A percentile compares a stretch with the other conserved stretches of the same genome.
Evolutionary conservation across 2,329 filamentous ascomycete genomes (phyloP).

Genomic region (Sporothrix schenckii): DNA sequence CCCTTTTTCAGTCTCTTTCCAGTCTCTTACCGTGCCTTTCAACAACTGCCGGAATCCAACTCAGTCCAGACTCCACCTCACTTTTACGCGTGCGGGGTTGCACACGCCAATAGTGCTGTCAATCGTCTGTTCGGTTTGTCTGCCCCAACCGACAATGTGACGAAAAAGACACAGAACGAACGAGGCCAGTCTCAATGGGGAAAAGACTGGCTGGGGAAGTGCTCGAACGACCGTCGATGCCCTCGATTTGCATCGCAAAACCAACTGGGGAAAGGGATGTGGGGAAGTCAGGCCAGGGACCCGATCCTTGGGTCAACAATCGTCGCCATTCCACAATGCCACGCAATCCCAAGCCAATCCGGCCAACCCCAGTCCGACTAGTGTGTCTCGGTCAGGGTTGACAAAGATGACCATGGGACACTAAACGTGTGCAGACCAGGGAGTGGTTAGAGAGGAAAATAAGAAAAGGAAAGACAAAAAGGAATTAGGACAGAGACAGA

Average conservation of each 20-base stretch:
- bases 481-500: too few relatives aligned
- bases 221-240: too few relatives aligned
- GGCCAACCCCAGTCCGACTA: neutral
- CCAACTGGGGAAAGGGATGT: slow-evolving; percentile 4
- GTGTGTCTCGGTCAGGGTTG: slow-evolving; percentile 10
- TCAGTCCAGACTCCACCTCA: neutral
- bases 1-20: too few relatives aligned
- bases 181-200: slow-evolving; percentile 7
- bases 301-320: neutral
- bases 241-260: neutral
- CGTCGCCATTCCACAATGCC: too few relatives aligned
- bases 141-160: slow-evolving; percentile 12
- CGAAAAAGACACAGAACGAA: neutral
- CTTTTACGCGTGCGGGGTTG: slow-evolving; percentile 6
- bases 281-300: neutral
- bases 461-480: too few relatives aligned
- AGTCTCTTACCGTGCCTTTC: too few relatives aligned
- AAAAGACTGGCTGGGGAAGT: neutral
- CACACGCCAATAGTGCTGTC: neutral
- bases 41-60: slow-evolving; percentile 10
- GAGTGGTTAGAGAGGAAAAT: too few relatives aligned
- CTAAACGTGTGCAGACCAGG: too few relatives aligned
- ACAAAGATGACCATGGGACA: slow-evolving; percentile 3
- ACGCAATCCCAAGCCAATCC: too few relatives aligned
- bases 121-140: neutral